These are phyloP conservation scores for Saraca asoca DNA, from an alignment of 331 rosid genomes.

Conservation along the genomic window DNA sequence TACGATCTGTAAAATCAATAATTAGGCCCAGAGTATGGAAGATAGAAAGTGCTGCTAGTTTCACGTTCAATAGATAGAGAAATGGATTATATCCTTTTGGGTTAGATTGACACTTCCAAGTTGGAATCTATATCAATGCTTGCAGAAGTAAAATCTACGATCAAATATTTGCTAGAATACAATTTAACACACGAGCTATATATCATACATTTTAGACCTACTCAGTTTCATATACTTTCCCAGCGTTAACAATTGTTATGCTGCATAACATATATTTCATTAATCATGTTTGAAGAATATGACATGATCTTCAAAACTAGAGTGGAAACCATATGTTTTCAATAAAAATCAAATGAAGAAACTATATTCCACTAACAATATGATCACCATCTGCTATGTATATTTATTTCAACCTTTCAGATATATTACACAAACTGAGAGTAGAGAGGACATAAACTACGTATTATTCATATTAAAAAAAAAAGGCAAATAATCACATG, in stretches of 20 bases:
- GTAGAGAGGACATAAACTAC: background rate
- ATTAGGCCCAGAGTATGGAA: slow-evolving; percentile 5
- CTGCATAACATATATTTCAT: background rate
- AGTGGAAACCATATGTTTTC: background rate
- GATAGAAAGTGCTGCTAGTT: background rate
- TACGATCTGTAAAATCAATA: background rate
- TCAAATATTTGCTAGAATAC: background rate
- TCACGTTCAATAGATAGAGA: background rate
- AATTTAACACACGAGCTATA: background rate
- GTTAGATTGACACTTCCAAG: background rate
- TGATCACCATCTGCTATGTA: background rate
- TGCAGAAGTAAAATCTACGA: background rate
- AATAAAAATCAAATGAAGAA: background rate
- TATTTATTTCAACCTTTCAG: background rate
- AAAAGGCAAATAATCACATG: background rate
- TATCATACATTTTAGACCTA: too few relatives aligned
- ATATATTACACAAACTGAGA: background rate
- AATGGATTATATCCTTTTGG: background rate
- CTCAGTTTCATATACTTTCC: background rate
- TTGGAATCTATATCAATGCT: background rate
- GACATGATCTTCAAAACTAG: background rate
- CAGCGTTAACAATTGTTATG: background rate
- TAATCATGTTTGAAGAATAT: background rate
- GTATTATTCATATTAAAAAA: background rate
- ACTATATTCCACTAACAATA: too few relatives aligned